These are phyloP conservation scores for Aspergillus olivimuriae DNA, from an alignment of 495 filamentous ascomycete species.

Conservation along the genomic window DNA sequence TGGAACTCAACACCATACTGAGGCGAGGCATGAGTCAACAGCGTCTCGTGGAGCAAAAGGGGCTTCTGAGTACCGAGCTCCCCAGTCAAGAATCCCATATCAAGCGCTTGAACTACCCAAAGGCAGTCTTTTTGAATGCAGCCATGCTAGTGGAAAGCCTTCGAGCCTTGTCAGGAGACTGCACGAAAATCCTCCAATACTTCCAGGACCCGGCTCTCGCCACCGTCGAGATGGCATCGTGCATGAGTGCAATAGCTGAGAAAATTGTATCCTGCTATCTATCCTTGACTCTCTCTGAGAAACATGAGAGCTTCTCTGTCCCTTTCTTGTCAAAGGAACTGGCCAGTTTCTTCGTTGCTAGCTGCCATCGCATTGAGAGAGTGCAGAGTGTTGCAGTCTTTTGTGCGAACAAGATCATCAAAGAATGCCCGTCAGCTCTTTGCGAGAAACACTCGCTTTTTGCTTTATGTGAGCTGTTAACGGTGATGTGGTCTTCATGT, in stretches of 20 bases:
- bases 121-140: conserved; percentile 85
- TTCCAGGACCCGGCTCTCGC: conserved; percentile 87
- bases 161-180: conserved; percentile 75
- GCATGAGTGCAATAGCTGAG: conserved; percentile 78
- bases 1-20: conserved; percentile 89
- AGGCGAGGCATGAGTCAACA: conserved; percentile 73
- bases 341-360: conserved; percentile 73
- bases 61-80: conserved; percentile 60
- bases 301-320: conserved; percentile 66
- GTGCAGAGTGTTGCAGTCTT: conserved; percentile 78
- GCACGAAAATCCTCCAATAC: conserved; percentile 79
- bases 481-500: conserved; percentile 91
- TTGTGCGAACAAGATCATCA: conserved; percentile 80
- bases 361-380: conserved; percentile 84
- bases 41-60: conserved; percentile 73
- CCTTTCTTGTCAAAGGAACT: conserved; percentile 84
- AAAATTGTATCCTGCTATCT: conserved; percentile 70
- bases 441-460: conserved; percentile 88
- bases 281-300: conserved; percentile 60
- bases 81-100: conserved; percentile 71
- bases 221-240: conserved; percentile 68
- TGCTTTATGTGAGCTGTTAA: conserved; percentile 82
- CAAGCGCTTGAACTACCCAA: conserved; percentile 71
- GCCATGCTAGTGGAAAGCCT: conserved; percentile 79
- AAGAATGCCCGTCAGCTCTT: conserved; percentile 76